Evolutionary conservation across 768 basidiomycete species (phyloP).

Genomic region (Dentipellis sp.): DNA sequence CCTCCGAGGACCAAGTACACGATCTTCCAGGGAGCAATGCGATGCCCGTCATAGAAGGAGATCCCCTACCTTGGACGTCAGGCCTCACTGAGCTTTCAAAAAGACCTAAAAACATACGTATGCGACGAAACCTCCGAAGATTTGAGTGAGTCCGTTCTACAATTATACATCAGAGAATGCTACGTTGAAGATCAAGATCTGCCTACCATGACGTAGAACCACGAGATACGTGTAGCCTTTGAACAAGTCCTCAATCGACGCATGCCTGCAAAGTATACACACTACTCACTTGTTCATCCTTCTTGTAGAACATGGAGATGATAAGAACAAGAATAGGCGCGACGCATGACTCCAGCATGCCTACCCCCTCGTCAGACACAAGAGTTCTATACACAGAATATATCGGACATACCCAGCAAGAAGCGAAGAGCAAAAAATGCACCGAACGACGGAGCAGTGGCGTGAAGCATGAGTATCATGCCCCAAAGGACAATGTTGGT

Average conservation of each 20-base stretch:
- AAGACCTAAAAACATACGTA: constrained; percentile 30
- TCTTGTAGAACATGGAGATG: constrained; percentile 62
- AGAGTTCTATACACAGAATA: neutral
- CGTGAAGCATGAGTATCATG: constrained; percentile 47
- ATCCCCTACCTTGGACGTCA: constrained; percentile 32
- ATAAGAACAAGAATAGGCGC: constrained; percentile 54
- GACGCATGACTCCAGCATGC: constrained; percentile 62
- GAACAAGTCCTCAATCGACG: neutral
- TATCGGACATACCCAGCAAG: constrained; percentile 35
- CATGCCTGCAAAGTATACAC: neutral
- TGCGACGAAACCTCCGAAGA: constrained; percentile 57
- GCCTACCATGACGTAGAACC: constrained; percentile 58
- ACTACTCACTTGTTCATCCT: constrained; percentile 43
- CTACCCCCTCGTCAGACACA: constrained; percentile 20
- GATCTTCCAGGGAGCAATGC: constrained; percentile 49
- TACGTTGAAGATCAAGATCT: neutral
- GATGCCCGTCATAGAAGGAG: constrained; percentile 40
- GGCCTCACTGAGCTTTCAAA: neutral
- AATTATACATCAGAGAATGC: neutral
- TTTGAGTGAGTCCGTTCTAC: constrained; percentile 49
- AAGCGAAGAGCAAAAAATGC: constrained; percentile 57
- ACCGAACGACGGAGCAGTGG: constrained; percentile 45
- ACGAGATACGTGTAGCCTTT: constrained; percentile 48
- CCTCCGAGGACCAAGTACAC: constrained; percentile 52
- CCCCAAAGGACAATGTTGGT: constrained; percentile 56